These are phyloP conservation scores for Clonostachys byssicola DNA, from an alignment of 2,329 filamentous ascomycete genomes.

Conservation along the genomic window DNA sequence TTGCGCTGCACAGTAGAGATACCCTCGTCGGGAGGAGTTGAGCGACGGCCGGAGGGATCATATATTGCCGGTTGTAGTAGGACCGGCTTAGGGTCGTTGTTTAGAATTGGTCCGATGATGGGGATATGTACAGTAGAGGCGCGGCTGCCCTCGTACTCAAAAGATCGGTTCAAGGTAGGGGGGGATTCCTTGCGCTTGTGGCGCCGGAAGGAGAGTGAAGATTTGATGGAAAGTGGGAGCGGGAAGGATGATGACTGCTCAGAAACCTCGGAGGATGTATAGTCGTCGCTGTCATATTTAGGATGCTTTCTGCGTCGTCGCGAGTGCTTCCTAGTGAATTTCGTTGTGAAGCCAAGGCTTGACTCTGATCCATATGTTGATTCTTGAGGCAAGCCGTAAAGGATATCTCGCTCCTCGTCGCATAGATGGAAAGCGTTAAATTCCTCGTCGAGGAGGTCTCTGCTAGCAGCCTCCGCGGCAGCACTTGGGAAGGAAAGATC, in stretches of 20 bases:
- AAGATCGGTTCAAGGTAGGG: not conserved
- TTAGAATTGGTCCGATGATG: constrained; percentile 47
- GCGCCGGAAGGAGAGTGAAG: constrained; percentile 1
- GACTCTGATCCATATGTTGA: constrained; percentile 22
- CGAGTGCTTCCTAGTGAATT: constrained; percentile 38
- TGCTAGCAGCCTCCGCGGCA: constrained; percentile 48
- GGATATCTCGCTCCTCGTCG: constrained; percentile 21
- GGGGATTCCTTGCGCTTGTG: not conserved
- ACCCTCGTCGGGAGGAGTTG: constrained; percentile 27
- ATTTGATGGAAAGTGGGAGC: constrained; percentile 6
- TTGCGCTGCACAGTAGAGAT: constrained; percentile 56
- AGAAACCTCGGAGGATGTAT: constrained; percentile 4
- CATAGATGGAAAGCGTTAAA: constrained; percentile 31
- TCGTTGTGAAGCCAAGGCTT: constrained; percentile 36
- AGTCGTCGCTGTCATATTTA: constrained; percentile 15
- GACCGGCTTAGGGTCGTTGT: constrained; percentile 42
- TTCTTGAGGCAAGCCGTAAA: constrained; percentile 23
- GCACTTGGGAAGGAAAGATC: constrained; percentile 44
- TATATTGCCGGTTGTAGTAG: constrained; percentile 56
- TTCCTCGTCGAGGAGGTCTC: constrained; percentile 36
- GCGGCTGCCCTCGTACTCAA: not conserved
- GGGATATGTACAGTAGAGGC: not conserved
- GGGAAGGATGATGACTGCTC: constrained; percentile 6
- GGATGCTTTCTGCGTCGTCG: constrained; percentile 30
- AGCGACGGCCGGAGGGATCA: constrained; percentile 28